Percentiles rank a stretch among this genome's conserved stretches.
Conservation (phyloP, 1,284 basidiomycete species). For the Mycosarcoma maydis region DNA sequence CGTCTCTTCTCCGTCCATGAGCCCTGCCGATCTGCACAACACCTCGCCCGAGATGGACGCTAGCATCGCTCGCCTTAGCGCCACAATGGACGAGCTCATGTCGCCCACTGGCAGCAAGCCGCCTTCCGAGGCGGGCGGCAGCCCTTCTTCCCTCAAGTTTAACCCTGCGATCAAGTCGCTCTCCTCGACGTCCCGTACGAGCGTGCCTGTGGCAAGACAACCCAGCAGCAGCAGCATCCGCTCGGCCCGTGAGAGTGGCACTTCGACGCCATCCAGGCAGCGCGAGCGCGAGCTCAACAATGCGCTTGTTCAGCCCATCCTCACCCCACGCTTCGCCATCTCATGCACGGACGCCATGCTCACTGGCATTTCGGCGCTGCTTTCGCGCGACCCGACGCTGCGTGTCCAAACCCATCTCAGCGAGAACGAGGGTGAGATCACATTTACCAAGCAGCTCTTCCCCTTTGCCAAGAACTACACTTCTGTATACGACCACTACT, state of each 20-base stretch:
- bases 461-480: conserved; percentile 67
- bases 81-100: conserved; percentile 59
- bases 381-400: conserved; percentile 70
- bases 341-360: conserved; percentile 85
- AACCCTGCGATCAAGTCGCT: conserved; percentile 18
- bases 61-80: conserved; percentile 54
- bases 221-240: conserved; percentile 40
- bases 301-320: conserved; percentile 80
- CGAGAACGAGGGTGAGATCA: conserved; percentile 83
- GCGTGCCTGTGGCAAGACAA: conserved; percentile 23
- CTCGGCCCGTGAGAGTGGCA: conserved; percentile 37
- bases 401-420: conserved; percentile 92
- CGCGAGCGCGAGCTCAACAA: conserved; percentile 40
- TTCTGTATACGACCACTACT: conserved; percentile 80
- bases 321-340: conserved; percentile 95
- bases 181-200: conserved; percentile 1
- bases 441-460: conserved; percentile 76
- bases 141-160: conserved; percentile 29
- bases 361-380: conserved; percentile 73
- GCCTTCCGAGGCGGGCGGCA: conserved; percentile 37
- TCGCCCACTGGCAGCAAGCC: conserved; percentile 35
- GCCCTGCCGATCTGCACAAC: conserved; percentile 32
- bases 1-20: conserved; percentile 44
- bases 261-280: conserved; percentile 40
- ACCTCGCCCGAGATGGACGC: conserved; percentile 55